Evolutionary conservation across 768 basidiomycete genomes (phyloP), one percentile per base, ranked within the genome.

Genomic region (Lentinula edodes): DNA sequence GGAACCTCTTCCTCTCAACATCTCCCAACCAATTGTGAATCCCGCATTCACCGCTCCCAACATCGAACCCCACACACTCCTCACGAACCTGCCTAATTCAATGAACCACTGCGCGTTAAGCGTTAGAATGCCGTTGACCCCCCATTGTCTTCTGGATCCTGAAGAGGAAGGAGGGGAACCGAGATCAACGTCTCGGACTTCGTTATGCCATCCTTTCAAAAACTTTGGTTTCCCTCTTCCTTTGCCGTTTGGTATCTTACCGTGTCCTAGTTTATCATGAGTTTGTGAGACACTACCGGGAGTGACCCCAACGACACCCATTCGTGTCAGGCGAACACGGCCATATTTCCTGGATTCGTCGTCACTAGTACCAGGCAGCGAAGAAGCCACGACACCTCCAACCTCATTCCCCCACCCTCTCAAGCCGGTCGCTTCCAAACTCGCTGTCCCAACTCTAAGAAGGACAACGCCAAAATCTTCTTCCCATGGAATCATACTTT

Each of bases 401-500:
- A 91, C 85, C 70, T 92, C 89, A 66, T 91, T 90, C 1, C 86
- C 85, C 69, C 89, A 80, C 2, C 90, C 90, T 23, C 83, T 78
- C 9, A 88, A 76, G 51, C 84, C 85, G 0, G 89, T 90, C 0
- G 88, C 86, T 69, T 92, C 90, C 53, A 92, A 76, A 64, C 87
- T 88, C 3, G 88, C 89, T 0, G 87, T 87, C 18, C 89, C 89
- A 18, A 90, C 76, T 20, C 90, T 83, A 46, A 91, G 76, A 42
- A 92, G 76, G 2, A 87, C 81, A 20, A 90, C 80, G 6, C 84
- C 82, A 71, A 88, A 91, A 68, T 90, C 89, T 70, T 91, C 89
- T 42, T 91, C 88, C 69, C 78, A 79, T 16, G 80, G 82, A 2
- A 87, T 77, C 41, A 62, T 68, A 23, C 65, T 59, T 28, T 8